Base-by-base conservation (phyloP, 2,329 filamentous ascomycete genomes). In the Tothia fuscella region DNA sequence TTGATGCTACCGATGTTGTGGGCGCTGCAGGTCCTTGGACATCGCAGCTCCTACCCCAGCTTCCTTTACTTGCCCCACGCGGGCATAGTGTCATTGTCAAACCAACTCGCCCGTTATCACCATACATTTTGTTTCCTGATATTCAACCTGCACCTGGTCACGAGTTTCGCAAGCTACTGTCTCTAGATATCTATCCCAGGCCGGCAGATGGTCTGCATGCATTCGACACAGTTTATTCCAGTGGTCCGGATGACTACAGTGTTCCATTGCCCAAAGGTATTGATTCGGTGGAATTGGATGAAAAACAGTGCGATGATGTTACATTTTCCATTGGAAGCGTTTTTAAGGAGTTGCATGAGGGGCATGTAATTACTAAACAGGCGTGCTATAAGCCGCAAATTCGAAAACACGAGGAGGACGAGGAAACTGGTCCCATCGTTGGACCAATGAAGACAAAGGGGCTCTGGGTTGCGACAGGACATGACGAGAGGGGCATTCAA, bases 401-500 rank as follows among this genome's bases (percentile, higher is more conserved):
- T 46, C n/a, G n/a, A n/a, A n/a, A n/a, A n/a, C n/a, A n/a, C n/a
- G n/a, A n/a, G n/a, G n/a, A n/a, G n/a, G 63, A 57, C 41, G 58
- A 62, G 3, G 63, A 59, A 14, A 60, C 78, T n/a, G 78, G 76
- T 0, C 89, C 91, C 4, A 60, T 96, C 38, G 72, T 96, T 19
- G 91, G 91, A 0, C 65, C 70, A 41, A 88, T 87, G 6, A 71
- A 73, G 2, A 74, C 80, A 0, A 73, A 76, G 6, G 87, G 88
- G 0, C 54, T 95, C 32, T 80, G 81, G 58, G 68, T 96, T 45
- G 91, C 89, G 0, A 73, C 85, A 0, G 91, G 91, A 0, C 91
- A 98, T 66, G 94, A 87, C 2, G 96, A 89, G 63, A 96, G 91
- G 91, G 91, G 91, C 0, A 93, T 96, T 19, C 89, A 96, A 64